phyloP scores from a whole-genome alignment of 805 yeast species.

The Hagleromyces aurorensis region DNA sequence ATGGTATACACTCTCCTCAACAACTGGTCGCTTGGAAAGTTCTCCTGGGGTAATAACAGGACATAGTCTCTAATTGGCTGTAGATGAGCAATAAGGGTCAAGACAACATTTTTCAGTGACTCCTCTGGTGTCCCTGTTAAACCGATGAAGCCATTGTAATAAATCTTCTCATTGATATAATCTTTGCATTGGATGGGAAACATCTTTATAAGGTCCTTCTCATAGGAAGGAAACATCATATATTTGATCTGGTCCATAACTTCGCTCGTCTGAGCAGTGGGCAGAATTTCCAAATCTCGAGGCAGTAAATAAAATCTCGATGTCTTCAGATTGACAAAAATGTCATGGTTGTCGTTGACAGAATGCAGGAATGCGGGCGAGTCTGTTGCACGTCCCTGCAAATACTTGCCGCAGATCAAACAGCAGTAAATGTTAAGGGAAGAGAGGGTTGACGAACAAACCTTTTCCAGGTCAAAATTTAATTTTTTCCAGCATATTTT shows the following conservation, averaged over 20 bases:
- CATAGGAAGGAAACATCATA: conserved; percentile 46
- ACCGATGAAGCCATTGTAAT: conserved; percentile 60
- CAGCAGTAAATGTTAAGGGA: conserved; percentile 62
- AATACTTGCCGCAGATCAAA: conserved; percentile 63
- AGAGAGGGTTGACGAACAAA: conserved; percentile 57
- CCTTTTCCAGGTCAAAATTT: conserved; percentile 65
- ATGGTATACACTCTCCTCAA: conserved; percentile 38
- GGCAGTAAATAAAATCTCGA: conserved; percentile 54
- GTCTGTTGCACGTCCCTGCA: conserved; percentile 56
- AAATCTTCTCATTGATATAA: conserved; percentile 37
- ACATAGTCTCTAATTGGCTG: conserved; percentile 40
- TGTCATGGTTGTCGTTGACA: conserved; percentile 52
- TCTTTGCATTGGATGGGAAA: conserved; percentile 36
- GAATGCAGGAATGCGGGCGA: conserved; percentile 66
- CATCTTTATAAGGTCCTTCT: conserved; percentile 26
- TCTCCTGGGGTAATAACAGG: conserved; percentile 24
- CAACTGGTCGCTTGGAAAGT: conserved; percentile 29
- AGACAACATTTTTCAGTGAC: conserved; percentile 47
- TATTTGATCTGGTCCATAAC: conserved; percentile 19
- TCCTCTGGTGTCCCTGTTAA: conserved; percentile 39
- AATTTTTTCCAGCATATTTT: conserved; percentile 28
- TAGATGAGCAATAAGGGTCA: conserved; percentile 51
- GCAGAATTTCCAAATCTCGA: conserved; percentile 33
- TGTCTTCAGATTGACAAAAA: conserved; percentile 48
- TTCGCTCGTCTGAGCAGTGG: conserved; percentile 32